These are phyloP conservation scores for Emericellopsis terricola DNA, from an alignment of 495 filamentous ascomycete genomes.

Conservation along the genomic window DNA sequence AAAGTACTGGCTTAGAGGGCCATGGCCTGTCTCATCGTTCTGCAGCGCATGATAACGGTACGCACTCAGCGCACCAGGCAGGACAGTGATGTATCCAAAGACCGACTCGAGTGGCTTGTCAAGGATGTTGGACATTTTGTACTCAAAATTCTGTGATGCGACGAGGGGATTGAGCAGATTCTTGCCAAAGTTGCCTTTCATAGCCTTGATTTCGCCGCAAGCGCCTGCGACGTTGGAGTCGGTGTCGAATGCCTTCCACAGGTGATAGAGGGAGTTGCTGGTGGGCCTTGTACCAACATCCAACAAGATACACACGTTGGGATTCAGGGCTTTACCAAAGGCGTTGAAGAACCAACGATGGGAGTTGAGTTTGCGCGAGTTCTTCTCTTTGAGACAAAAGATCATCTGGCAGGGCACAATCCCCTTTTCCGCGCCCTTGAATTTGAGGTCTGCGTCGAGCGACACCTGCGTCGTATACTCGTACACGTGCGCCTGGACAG, in stretches of 20 bases:
- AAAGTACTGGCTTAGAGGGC: conserved; percentile 95
- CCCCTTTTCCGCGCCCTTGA: conserved; percentile 97
- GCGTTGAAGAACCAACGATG: conserved; percentile 99
- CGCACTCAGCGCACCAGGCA: conserved; percentile 85
- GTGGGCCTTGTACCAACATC: conserved; percentile 91
- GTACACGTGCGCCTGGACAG: conserved; percentile 81
- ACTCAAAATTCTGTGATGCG: conserved; percentile 96
- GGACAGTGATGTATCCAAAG: conserved; percentile 94
- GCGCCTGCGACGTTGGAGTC: conserved; percentile 94
- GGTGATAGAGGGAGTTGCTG: conserved; percentile 74
- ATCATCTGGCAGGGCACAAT: conserved; percentile 98
- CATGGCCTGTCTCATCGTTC: conserved; percentile 90
- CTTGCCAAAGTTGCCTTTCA: conserved; percentile 67
- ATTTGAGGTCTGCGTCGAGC: conserved; percentile 84
- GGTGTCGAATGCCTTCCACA: conserved; percentile 98
- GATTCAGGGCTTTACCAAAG: conserved; percentile 79
- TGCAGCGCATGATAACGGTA: conserved; percentile 95
- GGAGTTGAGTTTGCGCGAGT: conserved; percentile 93
- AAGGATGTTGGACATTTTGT: conserved; percentile 99
- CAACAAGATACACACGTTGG: conserved; percentile 90
- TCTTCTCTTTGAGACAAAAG: conserved; percentile 97
- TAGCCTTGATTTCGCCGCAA: conserved; percentile 92
- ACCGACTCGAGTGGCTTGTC: conserved; percentile 95
- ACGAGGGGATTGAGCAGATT: conserved; percentile 89
- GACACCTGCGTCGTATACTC: conserved; percentile 98